Conservation (phyloP, 78 protist genomes). For the Dictyostelium brefeldianum region DNA sequence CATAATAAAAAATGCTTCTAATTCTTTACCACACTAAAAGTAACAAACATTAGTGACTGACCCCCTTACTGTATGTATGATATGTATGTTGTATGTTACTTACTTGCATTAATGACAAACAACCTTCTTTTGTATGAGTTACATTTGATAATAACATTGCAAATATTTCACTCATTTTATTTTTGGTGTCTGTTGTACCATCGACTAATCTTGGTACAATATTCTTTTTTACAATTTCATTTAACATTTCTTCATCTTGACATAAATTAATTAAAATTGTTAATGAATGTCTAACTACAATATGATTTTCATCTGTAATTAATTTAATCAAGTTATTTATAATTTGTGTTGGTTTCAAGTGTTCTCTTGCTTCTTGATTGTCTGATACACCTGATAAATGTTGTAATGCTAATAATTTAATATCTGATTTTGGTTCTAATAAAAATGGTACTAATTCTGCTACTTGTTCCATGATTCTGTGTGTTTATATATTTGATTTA, state of each 20-base stretch:
- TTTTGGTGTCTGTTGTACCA: constrained; percentile 68
- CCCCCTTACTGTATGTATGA: too few species aligned
- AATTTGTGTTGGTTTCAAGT: constrained; percentile 37
- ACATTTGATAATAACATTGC: constrained; percentile 75
- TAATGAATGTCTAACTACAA: constrained; percentile 55
- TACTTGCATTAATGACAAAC: constrained; percentile 60
- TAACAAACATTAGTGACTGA: too few species aligned
- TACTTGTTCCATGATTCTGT: constrained; percentile 69
- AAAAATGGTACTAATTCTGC: constrained; percentile 73
- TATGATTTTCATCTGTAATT: constrained; percentile 52
- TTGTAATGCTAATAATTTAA: constrained; percentile 76
- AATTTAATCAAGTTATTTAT: constrained; percentile 22
- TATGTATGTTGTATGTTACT: too few species aligned
- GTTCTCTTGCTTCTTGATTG: constrained; percentile 40
- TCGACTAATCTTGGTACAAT: constrained; percentile 79
- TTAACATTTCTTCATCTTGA: constrained; percentile 34
- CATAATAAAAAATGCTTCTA: constrained; percentile 70
- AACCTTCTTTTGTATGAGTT: constrained; percentile 79
- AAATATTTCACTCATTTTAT: constrained; percentile 52
- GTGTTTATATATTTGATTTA: neutral
- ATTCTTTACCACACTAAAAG: constrained; percentile 77
- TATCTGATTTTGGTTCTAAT: constrained; percentile 40
- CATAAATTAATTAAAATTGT: constrained; percentile 69
- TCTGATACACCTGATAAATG: constrained; percentile 65
- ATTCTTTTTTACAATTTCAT: constrained; percentile 51